A percentile compares a stretch with the other conserved stretches of the same genome.
Conservation (phyloP, 108 stramenopile species). For the Skeletonema marinoi region DNA sequence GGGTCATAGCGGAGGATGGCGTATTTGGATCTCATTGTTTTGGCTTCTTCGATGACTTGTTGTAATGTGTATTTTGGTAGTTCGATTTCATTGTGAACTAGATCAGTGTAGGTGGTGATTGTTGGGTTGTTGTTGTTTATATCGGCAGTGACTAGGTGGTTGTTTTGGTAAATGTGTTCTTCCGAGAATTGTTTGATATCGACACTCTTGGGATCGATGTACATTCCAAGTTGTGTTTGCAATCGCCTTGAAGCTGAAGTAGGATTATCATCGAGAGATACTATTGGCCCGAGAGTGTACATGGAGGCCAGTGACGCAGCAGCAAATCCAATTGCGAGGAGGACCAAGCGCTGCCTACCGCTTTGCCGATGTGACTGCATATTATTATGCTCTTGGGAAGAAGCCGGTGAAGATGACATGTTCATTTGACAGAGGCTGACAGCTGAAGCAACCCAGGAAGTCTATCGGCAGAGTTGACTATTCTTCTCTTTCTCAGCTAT, state of each 20-base stretch:
- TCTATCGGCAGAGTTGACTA: too few relatives aligned
- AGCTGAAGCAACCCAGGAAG: too few relatives aligned
- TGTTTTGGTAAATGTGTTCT: neutral
- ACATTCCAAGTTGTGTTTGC: neutral
- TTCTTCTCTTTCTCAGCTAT: too few relatives aligned
- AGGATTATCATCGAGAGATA: neutral
- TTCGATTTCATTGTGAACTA: neutral
- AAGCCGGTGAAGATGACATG: neutral
- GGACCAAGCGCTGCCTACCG: neutral
- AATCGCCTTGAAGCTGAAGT: neutral
- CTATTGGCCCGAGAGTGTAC: neutral
- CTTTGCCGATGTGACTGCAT: neutral
- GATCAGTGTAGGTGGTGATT: neutral
- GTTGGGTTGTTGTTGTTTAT: neutral
- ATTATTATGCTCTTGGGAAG: too few relatives aligned
- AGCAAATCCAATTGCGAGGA: neutral
- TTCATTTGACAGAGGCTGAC: neutral
- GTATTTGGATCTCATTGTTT: neutral
- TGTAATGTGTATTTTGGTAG: neutral
- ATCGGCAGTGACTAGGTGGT: neutral
- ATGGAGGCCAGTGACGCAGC: neutral
- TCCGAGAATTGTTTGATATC: neutral
- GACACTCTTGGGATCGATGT: constrained; percentile 4
- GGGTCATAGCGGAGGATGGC: neutral
- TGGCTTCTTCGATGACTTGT: neutral